Base-by-base conservation (phyloP, 2,329 filamentous ascomycete species). In the Calonectria honghensis region DNA sequence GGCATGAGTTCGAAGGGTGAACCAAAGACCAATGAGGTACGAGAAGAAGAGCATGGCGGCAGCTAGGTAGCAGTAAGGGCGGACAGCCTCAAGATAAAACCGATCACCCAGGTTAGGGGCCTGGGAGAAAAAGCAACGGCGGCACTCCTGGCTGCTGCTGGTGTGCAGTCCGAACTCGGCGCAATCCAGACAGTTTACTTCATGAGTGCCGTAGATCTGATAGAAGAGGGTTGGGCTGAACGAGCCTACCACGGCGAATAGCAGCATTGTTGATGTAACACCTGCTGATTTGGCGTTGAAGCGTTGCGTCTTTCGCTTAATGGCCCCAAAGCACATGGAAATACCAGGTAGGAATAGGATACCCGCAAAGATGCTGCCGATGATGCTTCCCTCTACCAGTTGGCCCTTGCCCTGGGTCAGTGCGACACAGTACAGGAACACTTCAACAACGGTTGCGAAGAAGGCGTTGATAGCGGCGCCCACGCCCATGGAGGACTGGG, bases 321-420 rank as follows among this genome's bases (percentile, higher is more conserved):
- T 93, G 24, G 97, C 97, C 57, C 97, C 97, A 82, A 98, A 99
- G 85, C 97, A 99, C 97, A 99, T 99, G 73, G 96, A 98, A 41
- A 99, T 85, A 1, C 97, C 97, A 0, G 97, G 97, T 59, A 99
- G 89, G 83, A 99, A 98, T 18, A 99, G 89, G 57, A 99, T 95
- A 87, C 97, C 97, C 5, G 96, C 96, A 84, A 99, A 98, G 75
- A 99, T 98, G 84, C 97, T 99, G 75, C 97, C 97, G 75, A 99
- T 95, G 79, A 99, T 96, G 85, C 96, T 98, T 65, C 97, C 97
- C 85, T 99, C 97, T 1, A 99, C 97, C 39, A 99, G 91, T 81
- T 94, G 93, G 3, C 94, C 94, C 85, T 99, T 99, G 77, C 97
- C 97, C 84, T 99, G 94, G 29, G 93, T 95, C 57, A 99, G 90